Base-by-base conservation (phyloP, 768 basidiomycete species). In the Boletus rufocinnamomeus region DNA sequence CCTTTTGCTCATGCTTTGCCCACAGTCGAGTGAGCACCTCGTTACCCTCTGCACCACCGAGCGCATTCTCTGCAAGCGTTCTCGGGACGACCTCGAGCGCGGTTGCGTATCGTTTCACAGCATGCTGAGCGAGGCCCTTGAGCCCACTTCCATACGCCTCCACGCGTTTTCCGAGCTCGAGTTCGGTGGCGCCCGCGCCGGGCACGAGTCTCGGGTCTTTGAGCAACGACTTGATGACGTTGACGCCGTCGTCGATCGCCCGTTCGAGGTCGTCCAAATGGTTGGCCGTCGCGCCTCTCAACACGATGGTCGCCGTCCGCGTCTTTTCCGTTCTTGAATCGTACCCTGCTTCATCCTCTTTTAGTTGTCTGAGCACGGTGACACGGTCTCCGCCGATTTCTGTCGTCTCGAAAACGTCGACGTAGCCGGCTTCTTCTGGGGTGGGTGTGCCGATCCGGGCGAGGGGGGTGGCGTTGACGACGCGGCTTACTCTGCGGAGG, bases 381-480 rank as follows among this genome's bases (percentile, higher is more conserved):
- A 98, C 97, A 56, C 96, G 88, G 76, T 99, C 97, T 6, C 97
- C 96, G 45, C 97, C 97, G 66, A 99, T 89, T 73, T 99, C 97
- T 57, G 88, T 85, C 28, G 91, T 93, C 80, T 99, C 97, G 70
- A 98, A 91, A 23, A 98, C 81, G 69, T 98, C 97, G 62, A 96
- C 86, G 66, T 81, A 87, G 45, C 97, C 97, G 23, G 93, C 93
- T 76, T 99, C 97, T 73, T 99, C 97, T 0, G 94, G 85, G 14
- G 93, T 98, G 6, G 97, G 97, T 0, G 94, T 93, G 57, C 97
- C 97, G 60, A 99, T 82, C 47, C 97, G 89, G 1, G 97, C 95
- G 52, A 99, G 86, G 4, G 97, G 97, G 0, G 94, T 97, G 13
- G 96, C 97, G 61, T 93, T 93, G 64, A 94, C 93, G 63, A 99